Evolutionary conservation across 192 early-diverging fungal genomes (phyloP).

Genomic region (Backusella macrospora): DNA sequence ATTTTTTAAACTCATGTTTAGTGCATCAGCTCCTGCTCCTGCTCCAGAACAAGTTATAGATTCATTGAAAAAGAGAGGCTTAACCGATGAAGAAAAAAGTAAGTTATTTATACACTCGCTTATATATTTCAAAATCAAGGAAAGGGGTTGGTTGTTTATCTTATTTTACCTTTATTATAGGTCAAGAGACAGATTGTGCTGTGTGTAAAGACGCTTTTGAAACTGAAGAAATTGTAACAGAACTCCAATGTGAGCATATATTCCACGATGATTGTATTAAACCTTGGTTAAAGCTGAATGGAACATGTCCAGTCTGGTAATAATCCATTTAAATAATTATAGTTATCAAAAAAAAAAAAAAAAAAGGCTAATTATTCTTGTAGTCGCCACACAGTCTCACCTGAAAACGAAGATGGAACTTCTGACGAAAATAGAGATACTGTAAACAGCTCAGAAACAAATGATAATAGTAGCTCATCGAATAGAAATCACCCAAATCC

Average conservation of each 20-base stretch:
- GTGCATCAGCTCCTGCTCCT: slow-evolving; percentile 78
- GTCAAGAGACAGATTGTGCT: slow-evolving; percentile 73
- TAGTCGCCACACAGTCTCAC: slow-evolving; percentile 31
- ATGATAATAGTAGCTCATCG: not conserved
- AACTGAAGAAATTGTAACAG: slow-evolving; percentile 61
- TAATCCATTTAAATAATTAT: not conserved
- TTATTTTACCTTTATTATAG: slow-evolving; percentile 28
- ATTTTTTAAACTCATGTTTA: slow-evolving; percentile 22
- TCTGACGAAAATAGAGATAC: not conserved
- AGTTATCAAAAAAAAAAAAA: not conserved
- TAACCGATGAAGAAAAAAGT: slow-evolving; percentile 59
- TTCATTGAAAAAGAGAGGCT: slow-evolving; percentile 54
- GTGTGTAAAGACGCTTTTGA: slow-evolving; percentile 92
- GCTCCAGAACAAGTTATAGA: slow-evolving; percentile 80
- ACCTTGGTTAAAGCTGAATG: slow-evolving; percentile 92
- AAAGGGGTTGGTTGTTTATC: not conserved
- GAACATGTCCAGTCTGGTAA: slow-evolving; percentile 92
- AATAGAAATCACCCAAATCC: not conserved
- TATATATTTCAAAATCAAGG: not conserved
- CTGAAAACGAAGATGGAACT: slow-evolving; percentile 2
- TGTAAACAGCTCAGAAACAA: not conserved
- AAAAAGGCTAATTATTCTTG: not conserved
- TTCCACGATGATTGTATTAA: slow-evolving; percentile 90
- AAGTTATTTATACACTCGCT: not conserved
- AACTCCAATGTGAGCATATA: slow-evolving; percentile 84